Evolutionary conservation across 2,329 filamentous ascomycete species (phyloP), one percentile per base, ranked within the genome.

Genomic region (Aspergillus chevalieri): DNA sequence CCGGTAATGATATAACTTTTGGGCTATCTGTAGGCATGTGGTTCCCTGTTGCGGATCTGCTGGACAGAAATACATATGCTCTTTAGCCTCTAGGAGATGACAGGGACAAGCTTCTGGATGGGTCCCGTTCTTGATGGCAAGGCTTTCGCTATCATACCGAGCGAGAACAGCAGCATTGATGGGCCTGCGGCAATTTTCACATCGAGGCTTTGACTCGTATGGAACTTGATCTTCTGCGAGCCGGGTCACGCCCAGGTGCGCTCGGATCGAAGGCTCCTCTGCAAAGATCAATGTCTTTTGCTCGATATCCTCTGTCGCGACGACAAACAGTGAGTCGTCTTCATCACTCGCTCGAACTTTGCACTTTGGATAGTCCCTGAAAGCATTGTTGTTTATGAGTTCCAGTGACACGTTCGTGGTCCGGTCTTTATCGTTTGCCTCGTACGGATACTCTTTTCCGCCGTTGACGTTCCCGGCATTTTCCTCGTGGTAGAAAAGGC

Each of bases 261-360:
- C 63, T 44, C 67, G 58, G n/a, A 68, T 60, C 3, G 61, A 62
- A 2, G 67, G 67, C 38, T 69, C 67, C 44, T 69, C 66, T 19
- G 53, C 58, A 49, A 63, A 61, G 30, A 70, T 60, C 6, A 64
- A 15, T 22, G 60, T 54, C 1, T 57, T 57, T 19, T 46, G 44
- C 14, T 47, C 30, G 34, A 70, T 68, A 5, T 57, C 21, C 12
- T 49, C 36, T 3, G 47, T 59, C 6, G 67, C 67, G 46, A 63
- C 62, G n/a, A 69, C 60, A 2, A 55, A 52, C n/a, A 64, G 12
- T 28, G 54, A 45, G n/a, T 48, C 38, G 4, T 33, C 26, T 36
- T 51, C 28, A 3, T 41, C 36, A 21, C 15, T 22, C 12, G 22
- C 42, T 24, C 47, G 47, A 47, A 51, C 46, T 38, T 57, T 22